phyloP scores from a whole-genome alignment of 495 filamentous ascomycete genomes.

The Aspergillus indologenus region DNA sequence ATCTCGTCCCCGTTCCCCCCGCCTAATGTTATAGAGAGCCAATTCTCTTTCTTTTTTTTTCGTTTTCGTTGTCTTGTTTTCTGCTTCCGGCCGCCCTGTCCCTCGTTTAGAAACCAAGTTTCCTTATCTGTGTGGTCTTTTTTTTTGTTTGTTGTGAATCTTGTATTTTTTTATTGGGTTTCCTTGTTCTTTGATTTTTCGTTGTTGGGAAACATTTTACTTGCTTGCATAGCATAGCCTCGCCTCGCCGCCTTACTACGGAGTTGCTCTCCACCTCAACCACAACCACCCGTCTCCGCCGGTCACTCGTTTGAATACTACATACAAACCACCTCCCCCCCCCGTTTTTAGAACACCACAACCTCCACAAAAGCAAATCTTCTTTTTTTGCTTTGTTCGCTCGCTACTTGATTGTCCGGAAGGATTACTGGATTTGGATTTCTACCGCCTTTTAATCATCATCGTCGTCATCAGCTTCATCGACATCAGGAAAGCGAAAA shows the following conservation, averaged over 20 bases:
- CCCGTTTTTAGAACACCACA: constrained; percentile 1
- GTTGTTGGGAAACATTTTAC: constrained; percentile 8
- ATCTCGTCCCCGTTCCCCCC: constrained; percentile 5
- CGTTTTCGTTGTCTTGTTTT: constrained; percentile 23
- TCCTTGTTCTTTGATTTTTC: too few species aligned
- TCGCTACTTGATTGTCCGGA: not conserved
- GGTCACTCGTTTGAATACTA: constrained; percentile 14
- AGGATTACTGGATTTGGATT: not conserved
- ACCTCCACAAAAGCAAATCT: too few species aligned
- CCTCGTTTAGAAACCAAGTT: constrained; percentile 18
- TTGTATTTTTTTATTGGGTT: constrained; percentile 6
- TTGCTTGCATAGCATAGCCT: not conserved
- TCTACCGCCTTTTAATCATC: not conserved
- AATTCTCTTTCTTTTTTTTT: constrained; percentile 20
- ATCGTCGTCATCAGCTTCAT: not conserved
- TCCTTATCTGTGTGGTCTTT: constrained; percentile 18
- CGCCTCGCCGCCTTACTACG: constrained; percentile 1
- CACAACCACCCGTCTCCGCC: too few species aligned
- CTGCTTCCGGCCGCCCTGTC: constrained; percentile 26
- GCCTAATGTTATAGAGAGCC: constrained; percentile 26
- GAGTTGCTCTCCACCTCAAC: too few species aligned
- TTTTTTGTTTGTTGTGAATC: constrained; percentile 6
- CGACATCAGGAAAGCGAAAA: not conserved
- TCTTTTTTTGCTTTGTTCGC: too few species aligned
- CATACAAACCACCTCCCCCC: constrained; percentile 7